Base-by-base conservation (phyloP, 257 asterid genomes). In the Voacanga thouarsii region DNA sequence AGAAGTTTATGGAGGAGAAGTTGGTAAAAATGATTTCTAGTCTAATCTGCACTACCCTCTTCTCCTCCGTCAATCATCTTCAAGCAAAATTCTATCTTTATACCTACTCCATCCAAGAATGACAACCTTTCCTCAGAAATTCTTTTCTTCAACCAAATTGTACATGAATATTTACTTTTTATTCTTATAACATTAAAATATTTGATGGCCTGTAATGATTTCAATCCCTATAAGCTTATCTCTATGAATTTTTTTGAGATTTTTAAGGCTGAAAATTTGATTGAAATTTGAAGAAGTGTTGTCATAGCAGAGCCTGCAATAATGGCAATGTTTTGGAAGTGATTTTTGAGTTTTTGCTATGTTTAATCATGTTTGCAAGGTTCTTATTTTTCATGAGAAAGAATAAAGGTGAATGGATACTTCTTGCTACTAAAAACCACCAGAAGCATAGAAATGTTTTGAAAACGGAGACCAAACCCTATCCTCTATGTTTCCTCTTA, bases 261-360 rank as follows among this genome's bases (percentile, higher is more conserved):
- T 73, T 74, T 80, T 55, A 78, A 64, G 61, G 88, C 69, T 51
- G 87, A 72, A 80, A 90, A 83, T 85, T 72, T 89, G 78, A 77
- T 78, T 81, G 92, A 71, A 79, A 89, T 64, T 18, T 89, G 89
- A 70, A 87, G 37, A 66, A 86, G 75, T 49, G 96, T 79, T 61
- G 85, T 82, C 92, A 89, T 88, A 82, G 83, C 78, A 55, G 63
- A 59, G n/a, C 65, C 5, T 11, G 65, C 10, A 44, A 63, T 41
- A 69, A 43, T 37, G 70, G 49, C 56, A 56, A 69, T 44, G 37
- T 33, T 33, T 33, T 33, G 37, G 37, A 33, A 37, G 68, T 23
- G 59, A 44, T 56, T 12, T 44, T 23, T 37, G 23, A 24, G 16
- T 70, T 16, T 53, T 69, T 28, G 3, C 2, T 39, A 14, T 7